Evolutionary conservation across 768 basidiomycete genomes (phyloP).

Genomic region (Panus rudis): DNA sequence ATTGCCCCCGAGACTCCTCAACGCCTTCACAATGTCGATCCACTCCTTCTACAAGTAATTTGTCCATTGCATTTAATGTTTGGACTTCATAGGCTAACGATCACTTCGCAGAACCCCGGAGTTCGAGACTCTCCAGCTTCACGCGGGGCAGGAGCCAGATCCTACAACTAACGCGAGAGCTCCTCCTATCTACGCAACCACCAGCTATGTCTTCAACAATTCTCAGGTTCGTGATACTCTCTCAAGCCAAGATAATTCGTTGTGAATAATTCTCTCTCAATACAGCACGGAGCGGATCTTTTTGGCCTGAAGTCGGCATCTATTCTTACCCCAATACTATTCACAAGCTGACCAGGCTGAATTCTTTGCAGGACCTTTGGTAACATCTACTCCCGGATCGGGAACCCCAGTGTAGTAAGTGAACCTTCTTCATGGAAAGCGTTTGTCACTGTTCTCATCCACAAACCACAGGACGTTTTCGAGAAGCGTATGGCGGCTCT

Average conservation of each 20-base stretch:
- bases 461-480: slow-evolving; percentile 53
- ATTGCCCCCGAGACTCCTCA: no score
- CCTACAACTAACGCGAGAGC: slow-evolving; percentile 65
- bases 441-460: no score
- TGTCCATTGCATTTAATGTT: no score
- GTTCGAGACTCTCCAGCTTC: slow-evolving; percentile 76
- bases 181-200: slow-evolving; percentile 69
- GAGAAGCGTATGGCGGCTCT: slow-evolving; percentile 73
- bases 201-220: slow-evolving; percentile 69
- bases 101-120: slow-evolving; percentile 50
- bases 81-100: no score
- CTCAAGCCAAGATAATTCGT: not conserved
- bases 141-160: slow-evolving; percentile 66
- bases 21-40: no score
- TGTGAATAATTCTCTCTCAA: not conserved
- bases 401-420: slow-evolving; percentile 59
- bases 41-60: no score
- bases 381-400: slow-evolving; percentile 62
- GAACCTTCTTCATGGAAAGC: not conserved
- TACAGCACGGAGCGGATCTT: slow-evolving; percentile 64
- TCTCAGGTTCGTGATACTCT: slow-evolving; percentile 39
- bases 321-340: not conserved
- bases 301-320: slow-evolving; percentile 48
- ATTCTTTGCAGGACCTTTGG: slow-evolving; percentile 37
- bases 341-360: not conserved